A percentile compares a stretch with the other conserved stretches of the same genome.
Evolutionary conservation across 768 basidiomycete genomes (phyloP).

Genomic region (Daedaleopsis sinensis): DNA sequence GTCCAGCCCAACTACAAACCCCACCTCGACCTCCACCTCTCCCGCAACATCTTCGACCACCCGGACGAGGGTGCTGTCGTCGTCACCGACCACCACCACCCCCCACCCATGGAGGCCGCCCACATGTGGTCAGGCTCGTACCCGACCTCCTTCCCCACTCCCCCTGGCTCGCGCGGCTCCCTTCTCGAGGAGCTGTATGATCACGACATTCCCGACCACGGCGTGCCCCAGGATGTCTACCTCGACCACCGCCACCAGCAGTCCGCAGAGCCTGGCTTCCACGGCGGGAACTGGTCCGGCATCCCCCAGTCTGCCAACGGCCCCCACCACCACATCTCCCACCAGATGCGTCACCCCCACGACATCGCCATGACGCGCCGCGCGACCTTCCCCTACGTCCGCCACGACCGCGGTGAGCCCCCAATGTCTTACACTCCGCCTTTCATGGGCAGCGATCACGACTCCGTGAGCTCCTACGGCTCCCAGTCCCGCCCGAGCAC

Average conservation of each 20-base stretch:
- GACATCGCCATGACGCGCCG: slow-evolving; percentile 59
- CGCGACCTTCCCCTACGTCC: slow-evolving; percentile 76
- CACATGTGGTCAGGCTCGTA: slow-evolving; percentile 36
- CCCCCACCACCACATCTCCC: slow-evolving; percentile 37
- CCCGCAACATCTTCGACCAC: slow-evolving; percentile 55
- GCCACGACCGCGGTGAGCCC: slow-evolving; percentile 64
- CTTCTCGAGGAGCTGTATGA: slow-evolving; percentile 78
- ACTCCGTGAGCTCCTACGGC: slow-evolving; percentile 35
- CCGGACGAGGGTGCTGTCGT: slow-evolving; percentile 43
- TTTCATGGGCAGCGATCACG: slow-evolving; percentile 48
- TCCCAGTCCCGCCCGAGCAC: slow-evolving; percentile 34
- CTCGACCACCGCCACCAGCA: slow-evolving; percentile 27
- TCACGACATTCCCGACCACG: slow-evolving; percentile 49
- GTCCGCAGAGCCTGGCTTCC: slow-evolving; percentile 27
- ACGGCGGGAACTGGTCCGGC: slow-evolving; percentile 30
- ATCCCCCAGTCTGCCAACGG: slow-evolving; percentile 35
- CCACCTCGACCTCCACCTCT: slow-evolving; percentile 46
- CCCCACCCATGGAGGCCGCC: slow-evolving; percentile 26
- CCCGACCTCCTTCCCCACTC: slow-evolving; percentile 37
- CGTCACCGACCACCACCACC: slow-evolving; percentile 40
- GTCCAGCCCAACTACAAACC: slow-evolving; percentile 43
- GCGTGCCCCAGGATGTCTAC: slow-evolving; percentile 32
- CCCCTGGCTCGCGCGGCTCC: slow-evolving; percentile 48
- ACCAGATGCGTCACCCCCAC: slow-evolving; percentile 33
- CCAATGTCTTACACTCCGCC: slow-evolving; percentile 40